A percentile compares a stretch with the other conserved stretches of the same genome.
These are phyloP conservation scores for Bertia moriformis DNA, from an alignment of 2,329 filamentous ascomycete species.

Conservation along the genomic window DNA sequence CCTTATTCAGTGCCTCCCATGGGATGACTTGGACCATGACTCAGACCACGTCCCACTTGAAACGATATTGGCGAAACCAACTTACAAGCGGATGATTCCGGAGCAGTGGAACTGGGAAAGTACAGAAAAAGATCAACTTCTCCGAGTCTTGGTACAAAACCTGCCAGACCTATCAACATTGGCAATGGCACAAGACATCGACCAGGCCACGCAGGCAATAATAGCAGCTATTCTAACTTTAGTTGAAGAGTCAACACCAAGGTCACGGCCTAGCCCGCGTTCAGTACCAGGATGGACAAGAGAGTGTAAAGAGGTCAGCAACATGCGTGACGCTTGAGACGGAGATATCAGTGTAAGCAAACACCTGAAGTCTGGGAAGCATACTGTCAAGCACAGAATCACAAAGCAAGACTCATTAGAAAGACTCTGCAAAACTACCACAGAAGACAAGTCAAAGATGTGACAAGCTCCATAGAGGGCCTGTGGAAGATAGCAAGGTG, in stretches of 20 bases:
- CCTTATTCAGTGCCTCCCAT: not conserved
- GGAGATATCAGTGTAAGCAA: not conserved
- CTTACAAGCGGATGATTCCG: not conserved
- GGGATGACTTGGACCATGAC: not conserved
- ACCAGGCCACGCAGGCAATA: not conserved
- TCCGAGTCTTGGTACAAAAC: not conserved
- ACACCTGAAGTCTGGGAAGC: not conserved
- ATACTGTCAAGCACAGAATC: not conserved
- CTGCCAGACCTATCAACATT: not conserved
- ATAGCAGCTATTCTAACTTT: not conserved
- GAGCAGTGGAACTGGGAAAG: not conserved
- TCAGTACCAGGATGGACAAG: not conserved
- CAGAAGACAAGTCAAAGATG: constrained; percentile 3
- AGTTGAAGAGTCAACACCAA: not conserved
- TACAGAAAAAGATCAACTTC: not conserved
- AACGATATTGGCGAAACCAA: constrained; percentile 1
- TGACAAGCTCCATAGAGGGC: not conserved
- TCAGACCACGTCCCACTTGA: not conserved
- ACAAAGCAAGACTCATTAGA: not conserved
- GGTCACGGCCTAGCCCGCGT: not conserved
- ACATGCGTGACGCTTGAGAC: not conserved
- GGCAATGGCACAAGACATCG: not conserved
- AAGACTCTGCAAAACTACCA: constrained; percentile 3
- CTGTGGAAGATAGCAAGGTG: not conserved
- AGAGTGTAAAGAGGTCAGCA: not conserved